phyloP scores from a whole-genome alignment of 139 green algal genomes.

The Micractinium conductrix region DNA sequence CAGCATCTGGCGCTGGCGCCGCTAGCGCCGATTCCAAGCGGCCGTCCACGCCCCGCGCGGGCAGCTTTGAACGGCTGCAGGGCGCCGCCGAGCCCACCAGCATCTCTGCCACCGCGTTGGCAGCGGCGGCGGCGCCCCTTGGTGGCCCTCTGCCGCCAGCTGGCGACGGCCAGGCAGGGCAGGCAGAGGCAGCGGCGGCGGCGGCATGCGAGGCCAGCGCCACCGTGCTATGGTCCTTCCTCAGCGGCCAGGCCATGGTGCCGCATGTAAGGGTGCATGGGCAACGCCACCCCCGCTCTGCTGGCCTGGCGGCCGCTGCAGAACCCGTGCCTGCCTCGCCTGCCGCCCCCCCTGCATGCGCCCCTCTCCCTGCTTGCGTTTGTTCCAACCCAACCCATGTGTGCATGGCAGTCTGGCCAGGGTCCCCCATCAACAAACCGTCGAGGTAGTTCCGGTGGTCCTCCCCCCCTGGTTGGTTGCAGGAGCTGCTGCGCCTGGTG shows the following conservation, averaged over 20 bases:
- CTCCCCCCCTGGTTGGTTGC: too few species aligned
- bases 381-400: too few species aligned
- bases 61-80: slow-evolving; percentile 15
- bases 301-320: slow-evolving; percentile 19
- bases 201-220: not conserved
- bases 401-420: too few species aligned
- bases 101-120: not conserved
- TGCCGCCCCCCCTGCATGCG: too few species aligned
- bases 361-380: too few species aligned
- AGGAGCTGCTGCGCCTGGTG: slow-evolving; percentile 21
- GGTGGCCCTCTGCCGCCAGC: too few species aligned
- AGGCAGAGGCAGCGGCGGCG: slow-evolving; percentile 11
- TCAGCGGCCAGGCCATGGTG: slow-evolving; percentile 19
- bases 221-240: slow-evolving; percentile 30
- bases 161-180: too few species aligned
- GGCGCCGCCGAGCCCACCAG: not conserved
- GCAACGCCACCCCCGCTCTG: slow-evolving; percentile 3
- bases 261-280: not conserved
- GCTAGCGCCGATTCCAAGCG: not conserved
- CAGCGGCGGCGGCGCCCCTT: not conserved
- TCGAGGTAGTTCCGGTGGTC: too few species aligned
- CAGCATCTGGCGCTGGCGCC: not conserved
- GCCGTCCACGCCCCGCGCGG: not conserved
- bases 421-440: too few species aligned
- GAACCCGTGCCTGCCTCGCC: slow-evolving; percentile 50